Conservation (phyloP, 2,329 filamentous ascomycete species). For the Lizonia empirigonia region DNA sequence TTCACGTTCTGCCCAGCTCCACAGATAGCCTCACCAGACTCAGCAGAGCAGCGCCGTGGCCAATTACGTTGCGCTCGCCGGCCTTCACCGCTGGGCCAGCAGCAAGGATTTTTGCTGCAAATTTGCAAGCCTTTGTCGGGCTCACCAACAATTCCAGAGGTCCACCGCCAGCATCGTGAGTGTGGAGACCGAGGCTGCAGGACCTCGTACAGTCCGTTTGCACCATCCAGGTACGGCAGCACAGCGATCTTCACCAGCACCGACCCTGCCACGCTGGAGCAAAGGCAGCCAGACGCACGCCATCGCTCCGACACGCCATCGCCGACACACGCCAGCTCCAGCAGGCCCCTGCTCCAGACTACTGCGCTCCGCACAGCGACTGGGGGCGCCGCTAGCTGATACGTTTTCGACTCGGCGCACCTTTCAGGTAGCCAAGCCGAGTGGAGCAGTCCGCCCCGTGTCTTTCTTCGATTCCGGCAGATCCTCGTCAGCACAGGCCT, state of each 20-base stretch:
- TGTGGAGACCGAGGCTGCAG: slow-evolving; percentile 14
- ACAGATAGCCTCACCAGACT: slow-evolving; percentile 17
- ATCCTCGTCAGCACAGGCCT: slow-evolving; percentile 43
- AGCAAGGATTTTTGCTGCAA: slow-evolving; percentile 15
- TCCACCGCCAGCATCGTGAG: slow-evolving; percentile 14
- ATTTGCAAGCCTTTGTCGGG: slow-evolving; percentile 17
- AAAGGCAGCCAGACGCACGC: slow-evolving; percentile 26
- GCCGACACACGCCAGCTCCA: slow-evolving; percentile 16
- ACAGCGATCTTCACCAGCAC: slow-evolving; percentile 15
- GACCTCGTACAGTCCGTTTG: background rate
- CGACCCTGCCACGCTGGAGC: slow-evolving; percentile 14
- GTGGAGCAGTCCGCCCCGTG: slow-evolving; percentile 28
- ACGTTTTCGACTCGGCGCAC: slow-evolving; percentile 26
- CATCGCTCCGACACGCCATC: slow-evolving; percentile 24
- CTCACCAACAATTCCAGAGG: slow-evolving; percentile 10
- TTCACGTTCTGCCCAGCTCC: slow-evolving; percentile 9
- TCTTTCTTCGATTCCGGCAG: slow-evolving; percentile 38
- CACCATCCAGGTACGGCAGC: slow-evolving; percentile 9
- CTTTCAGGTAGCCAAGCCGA: slow-evolving; percentile 29
- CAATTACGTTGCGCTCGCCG: slow-evolving; percentile 15
- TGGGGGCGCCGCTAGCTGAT: slow-evolving; percentile 30
- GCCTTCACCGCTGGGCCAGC: slow-evolving; percentile 16
- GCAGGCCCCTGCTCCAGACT: slow-evolving; percentile 21
- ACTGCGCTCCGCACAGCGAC: slow-evolving; percentile 20
- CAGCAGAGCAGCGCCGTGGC: slow-evolving; percentile 13